Evolutionary conservation across 495 filamentous ascomycete genomes (phyloP).

Genomic region (Pseudoneurospora amorphoporcata): DNA sequence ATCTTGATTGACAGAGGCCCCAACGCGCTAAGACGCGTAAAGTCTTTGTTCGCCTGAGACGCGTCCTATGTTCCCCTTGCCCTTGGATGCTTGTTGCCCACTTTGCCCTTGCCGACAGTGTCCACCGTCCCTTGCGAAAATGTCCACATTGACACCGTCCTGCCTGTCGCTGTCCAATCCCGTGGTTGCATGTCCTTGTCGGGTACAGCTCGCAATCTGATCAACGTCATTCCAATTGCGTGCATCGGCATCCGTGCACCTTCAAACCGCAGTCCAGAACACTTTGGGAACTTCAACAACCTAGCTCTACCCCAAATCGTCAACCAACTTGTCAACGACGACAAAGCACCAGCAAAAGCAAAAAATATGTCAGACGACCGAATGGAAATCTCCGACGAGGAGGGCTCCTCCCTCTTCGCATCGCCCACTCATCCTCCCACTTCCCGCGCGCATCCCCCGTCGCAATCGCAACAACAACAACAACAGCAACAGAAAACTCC

Average conservation of each 20-base stretch:
- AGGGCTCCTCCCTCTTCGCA: slow-evolving; percentile 57
- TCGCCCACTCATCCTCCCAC: slow-evolving; percentile 46
- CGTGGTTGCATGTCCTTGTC: neutral
- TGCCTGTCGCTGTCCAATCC: neutral
- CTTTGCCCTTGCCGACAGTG: neutral
- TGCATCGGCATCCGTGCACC: neutral
- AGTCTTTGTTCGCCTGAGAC: neutral
- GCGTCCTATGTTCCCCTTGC: neutral
- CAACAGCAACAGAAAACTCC: neutral
- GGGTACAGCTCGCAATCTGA: neutral
- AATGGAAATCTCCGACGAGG: slow-evolving; percentile 31
- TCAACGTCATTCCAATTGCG: neutral
- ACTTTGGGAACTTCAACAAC: neutral
- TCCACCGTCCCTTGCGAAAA: neutral
- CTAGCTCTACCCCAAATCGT: neutral
- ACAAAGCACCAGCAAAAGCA: neutral
- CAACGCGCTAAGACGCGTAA: neutral
- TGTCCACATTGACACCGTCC: neutral
- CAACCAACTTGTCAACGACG: neutral
- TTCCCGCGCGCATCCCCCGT: neutral
- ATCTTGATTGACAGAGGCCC: neutral
- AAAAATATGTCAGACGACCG: slow-evolving; percentile 13
- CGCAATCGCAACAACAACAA: neutral
- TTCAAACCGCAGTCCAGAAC: slow-evolving; percentile 10
- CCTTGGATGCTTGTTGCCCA: neutral